phyloP scores from a whole-genome alignment of 2,329 filamentous ascomycete genomes.

The Aspergillus texensis region DNA sequence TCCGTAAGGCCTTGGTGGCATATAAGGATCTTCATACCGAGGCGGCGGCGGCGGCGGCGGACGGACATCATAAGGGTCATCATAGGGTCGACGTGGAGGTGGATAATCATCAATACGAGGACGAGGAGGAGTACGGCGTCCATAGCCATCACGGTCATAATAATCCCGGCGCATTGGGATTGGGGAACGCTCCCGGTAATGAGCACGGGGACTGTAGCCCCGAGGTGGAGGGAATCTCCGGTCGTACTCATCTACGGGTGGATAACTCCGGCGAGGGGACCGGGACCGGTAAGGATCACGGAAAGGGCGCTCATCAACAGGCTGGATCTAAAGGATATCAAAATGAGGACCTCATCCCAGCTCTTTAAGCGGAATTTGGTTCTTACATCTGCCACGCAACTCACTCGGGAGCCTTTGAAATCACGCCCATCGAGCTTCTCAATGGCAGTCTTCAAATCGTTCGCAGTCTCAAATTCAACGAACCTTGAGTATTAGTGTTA shows the following conservation, averaged over 20 bases:
- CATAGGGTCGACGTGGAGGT: slow-evolving; percentile 59
- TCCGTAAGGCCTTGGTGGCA: slow-evolving; percentile 57
- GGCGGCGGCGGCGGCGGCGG: slow-evolving; percentile 56
- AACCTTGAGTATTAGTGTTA: slow-evolving; percentile 63
- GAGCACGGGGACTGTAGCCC: slow-evolving; percentile 81
- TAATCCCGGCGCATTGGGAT: slow-evolving; percentile 75
- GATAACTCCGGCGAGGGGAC: slow-evolving; percentile 70
- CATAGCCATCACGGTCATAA: slow-evolving; percentile 77
- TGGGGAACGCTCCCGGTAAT: slow-evolving; percentile 83
- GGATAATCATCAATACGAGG: slow-evolving; percentile 78
- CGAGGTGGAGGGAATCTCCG: slow-evolving; percentile 77
- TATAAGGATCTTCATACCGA: slow-evolving; percentile 63
- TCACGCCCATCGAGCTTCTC: slow-evolving; percentile 92
- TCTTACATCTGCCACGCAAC: slow-evolving; percentile 83
- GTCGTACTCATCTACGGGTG: slow-evolving; percentile 77
- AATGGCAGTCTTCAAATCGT: slow-evolving; percentile 85
- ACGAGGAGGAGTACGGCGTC: slow-evolving; percentile 79
- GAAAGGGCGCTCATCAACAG: slow-evolving; percentile 66
- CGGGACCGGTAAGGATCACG: slow-evolving; percentile 78
- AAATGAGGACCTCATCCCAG: slow-evolving; percentile 28
- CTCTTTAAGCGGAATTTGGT: slow-evolving; percentile 22
- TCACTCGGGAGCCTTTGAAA: slow-evolving; percentile 87
- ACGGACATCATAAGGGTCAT: slow-evolving; percentile 61
- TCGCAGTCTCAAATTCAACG: slow-evolving; percentile 94
- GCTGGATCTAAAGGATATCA: slow-evolving; percentile 62